Conservation (phyloP, 129 eudicot genomes). For the Calendula officinalis region DNA sequence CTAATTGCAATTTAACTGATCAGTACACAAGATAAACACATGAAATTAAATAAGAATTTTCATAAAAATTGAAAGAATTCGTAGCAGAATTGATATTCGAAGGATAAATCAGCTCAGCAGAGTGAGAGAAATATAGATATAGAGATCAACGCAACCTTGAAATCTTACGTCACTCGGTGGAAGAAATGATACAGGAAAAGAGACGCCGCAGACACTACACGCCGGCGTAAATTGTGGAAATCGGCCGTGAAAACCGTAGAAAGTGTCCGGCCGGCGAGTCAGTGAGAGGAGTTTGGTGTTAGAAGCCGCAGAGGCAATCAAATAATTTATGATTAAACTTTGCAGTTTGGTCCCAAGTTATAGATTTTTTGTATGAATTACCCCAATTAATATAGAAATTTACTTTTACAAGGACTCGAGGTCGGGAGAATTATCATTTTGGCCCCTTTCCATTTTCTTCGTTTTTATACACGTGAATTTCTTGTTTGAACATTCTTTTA, state of each 20-base stretch:
- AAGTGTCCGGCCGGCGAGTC: conserved; percentile 24
- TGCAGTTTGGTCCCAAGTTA: background rate
- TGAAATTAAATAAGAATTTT: conserved; percentile 6
- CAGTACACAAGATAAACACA: background rate
- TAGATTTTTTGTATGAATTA: background rate
- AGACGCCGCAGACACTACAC: background rate
- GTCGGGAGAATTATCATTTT: too few relatives aligned
- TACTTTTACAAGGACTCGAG: too few relatives aligned
- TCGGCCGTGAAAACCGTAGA: conserved; percentile 2
- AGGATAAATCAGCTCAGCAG: background rate
- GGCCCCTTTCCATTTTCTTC: too few relatives aligned
- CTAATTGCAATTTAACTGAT: conserved; percentile 8
- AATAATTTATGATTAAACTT: background rate
- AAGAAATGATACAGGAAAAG: background rate
- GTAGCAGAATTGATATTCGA: conserved; percentile 6
- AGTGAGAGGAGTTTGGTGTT: background rate
- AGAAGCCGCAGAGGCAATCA: conserved; percentile 25
- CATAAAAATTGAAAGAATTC: conserved; percentile 5
- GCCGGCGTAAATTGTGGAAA: background rate
- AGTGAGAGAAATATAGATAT: too few relatives aligned
- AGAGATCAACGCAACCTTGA: conserved; percentile 8
- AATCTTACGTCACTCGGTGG: conserved; percentile 16
- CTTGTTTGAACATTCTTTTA: too few relatives aligned
- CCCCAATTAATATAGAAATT: background rate
- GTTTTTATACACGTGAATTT: too few relatives aligned